Conservation (phyloP, 2,329 filamentous ascomycete species). For the Pseudocercospora crystallina region DNA sequence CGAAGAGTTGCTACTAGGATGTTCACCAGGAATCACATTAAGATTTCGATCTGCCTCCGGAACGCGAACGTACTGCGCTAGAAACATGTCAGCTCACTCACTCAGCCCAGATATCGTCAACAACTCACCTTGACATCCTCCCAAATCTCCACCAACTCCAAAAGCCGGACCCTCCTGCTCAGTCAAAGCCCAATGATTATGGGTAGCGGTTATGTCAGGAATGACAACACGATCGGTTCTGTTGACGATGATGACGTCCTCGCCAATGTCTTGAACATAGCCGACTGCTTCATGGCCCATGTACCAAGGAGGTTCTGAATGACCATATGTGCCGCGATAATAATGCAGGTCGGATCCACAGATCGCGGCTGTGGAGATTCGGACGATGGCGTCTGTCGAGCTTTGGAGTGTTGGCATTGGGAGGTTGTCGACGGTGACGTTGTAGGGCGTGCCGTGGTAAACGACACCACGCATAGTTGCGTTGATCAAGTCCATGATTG, state of each 20-base stretch:
- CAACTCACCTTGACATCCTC: background rate
- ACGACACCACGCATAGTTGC: conserved; percentile 33
- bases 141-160: background rate
- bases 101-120: background rate
- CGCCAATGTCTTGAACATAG: background rate
- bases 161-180: too few relatives aligned
- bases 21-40: background rate
- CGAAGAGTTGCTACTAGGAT: conserved; percentile 36
- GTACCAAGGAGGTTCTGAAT: too few relatives aligned
- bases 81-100: too few relatives aligned
- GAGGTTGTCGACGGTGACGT: conserved; percentile 28
- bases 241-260: background rate
- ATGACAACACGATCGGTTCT: conserved; percentile 4
- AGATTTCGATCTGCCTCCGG: background rate
- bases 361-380: conserved; percentile 16
- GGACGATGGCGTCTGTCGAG: conserved; percentile 18
- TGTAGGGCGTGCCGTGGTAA: conserved; percentile 30
- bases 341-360: conserved; percentile 15
- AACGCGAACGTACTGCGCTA: conserved; percentile 48
- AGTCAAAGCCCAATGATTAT: too few relatives aligned
- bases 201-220: too few relatives aligned
- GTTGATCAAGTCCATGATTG: too few relatives aligned
- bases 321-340: too few relatives aligned
- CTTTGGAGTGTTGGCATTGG: conserved; percentile 24
- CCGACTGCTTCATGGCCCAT: background rate